Evolutionary conservation across 768 basidiomycete genomes (phyloP).

Genomic region (Termitomyces sp.): DNA sequence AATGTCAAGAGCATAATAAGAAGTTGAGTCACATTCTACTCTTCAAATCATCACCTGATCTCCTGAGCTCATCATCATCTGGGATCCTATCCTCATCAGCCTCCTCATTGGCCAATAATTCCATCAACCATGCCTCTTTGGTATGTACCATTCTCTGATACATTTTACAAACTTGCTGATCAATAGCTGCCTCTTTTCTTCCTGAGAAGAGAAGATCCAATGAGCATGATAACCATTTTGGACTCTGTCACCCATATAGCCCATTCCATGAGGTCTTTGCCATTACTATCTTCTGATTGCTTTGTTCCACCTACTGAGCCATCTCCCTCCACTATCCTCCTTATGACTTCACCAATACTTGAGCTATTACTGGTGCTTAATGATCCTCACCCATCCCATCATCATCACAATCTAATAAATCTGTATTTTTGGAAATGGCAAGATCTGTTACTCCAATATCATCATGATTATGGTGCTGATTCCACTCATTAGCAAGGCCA

Average conservation of each 20-base stretch:
- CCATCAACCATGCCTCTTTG: too few relatives aligned
- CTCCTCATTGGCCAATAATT: too few relatives aligned
- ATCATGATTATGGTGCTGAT: neutral
- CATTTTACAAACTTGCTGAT: too few relatives aligned
- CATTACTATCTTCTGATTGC: neutral
- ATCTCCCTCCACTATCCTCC: neutral
- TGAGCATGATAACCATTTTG: neutral
- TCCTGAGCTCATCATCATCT: too few relatives aligned
- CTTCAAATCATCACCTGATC: too few relatives aligned
- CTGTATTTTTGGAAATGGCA: neutral
- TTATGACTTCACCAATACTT: neutral
- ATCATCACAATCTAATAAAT: neutral
- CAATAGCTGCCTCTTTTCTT: too few relatives aligned
- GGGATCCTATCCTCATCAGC: too few relatives aligned
- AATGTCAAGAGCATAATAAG: too few relatives aligned
- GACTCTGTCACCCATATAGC: neutral
- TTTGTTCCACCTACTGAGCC: slow-evolving; percentile 7
- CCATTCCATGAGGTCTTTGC: neutral
- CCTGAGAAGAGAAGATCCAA: neutral
- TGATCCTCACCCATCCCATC: neutral
- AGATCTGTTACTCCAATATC: neutral
- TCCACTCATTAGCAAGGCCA: neutral
- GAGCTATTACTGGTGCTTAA: neutral
- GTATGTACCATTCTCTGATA: too few relatives aligned
- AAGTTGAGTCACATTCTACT: too few relatives aligned